These are phyloP conservation scores for Coprinopsis marcescibilis DNA, from an alignment of 768 basidiomycete genomes.

Conservation along the genomic window DNA sequence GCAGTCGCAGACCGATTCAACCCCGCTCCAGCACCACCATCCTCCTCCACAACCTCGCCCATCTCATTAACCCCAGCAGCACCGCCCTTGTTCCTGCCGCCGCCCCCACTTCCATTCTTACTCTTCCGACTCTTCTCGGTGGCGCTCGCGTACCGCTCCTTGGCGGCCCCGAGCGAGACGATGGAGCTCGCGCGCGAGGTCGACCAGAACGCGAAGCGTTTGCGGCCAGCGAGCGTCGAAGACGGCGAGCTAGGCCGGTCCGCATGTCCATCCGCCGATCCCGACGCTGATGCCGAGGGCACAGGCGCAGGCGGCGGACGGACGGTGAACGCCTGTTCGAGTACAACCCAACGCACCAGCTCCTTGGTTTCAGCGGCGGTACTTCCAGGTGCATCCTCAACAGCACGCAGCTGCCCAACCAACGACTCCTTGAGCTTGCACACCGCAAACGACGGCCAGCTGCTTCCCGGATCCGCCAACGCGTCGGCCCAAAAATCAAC, in stretches of 20 bases:
- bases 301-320: constrained; percentile 28
- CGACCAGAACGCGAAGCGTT: constrained; percentile 61
- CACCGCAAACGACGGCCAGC: constrained; percentile 67
- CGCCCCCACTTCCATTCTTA: constrained; percentile 35
- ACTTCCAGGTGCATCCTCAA: constrained; percentile 25
- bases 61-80: constrained; percentile 49
- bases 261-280: constrained; percentile 4
- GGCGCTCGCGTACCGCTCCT: too few relatives aligned
- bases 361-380: too few relatives aligned
- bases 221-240: constrained; percentile 47
- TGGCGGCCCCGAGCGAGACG: constrained; percentile 25
- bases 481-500: constrained; percentile 80
- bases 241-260: constrained; percentile 37
- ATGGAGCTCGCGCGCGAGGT: constrained; percentile 27
- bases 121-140: constrained; percentile 27
- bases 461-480: too few relatives aligned
- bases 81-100: constrained; percentile 13
- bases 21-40: constrained; percentile 24
- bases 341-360: constrained; percentile 62
- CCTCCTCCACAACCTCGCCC: constrained; percentile 63
- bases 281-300: constrained; percentile 10
- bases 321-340: constrained; percentile 54
- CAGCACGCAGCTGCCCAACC: constrained; percentile 19
- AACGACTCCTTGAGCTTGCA: constrained; percentile 53
- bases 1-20: neutral